Evolutionary conservation across 805 yeast species (phyloP), one percentile per base, ranked within the genome.

Genomic region (Scheffersomyces amazonensis): DNA sequence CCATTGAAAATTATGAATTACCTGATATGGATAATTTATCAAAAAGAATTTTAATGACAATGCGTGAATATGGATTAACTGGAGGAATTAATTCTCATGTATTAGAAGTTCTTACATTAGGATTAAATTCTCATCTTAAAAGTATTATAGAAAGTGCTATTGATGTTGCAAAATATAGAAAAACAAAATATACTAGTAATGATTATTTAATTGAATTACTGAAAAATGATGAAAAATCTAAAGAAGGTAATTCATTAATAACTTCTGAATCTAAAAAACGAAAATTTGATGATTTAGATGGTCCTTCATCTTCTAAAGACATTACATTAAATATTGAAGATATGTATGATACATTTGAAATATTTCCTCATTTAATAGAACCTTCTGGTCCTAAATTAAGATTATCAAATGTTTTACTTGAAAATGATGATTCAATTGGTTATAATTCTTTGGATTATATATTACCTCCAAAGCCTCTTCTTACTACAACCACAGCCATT

Each of bases 21-120:
- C 97, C 97, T 0, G 98, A 91, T 47, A 70, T 73, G 29, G 89
- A 81, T 32, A 74, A 73, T 27, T 60, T 93, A 32, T 76, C 78
- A 36, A 66, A 80, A 10, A 72, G 89, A 36, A 80, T 93, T 72
- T 62, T 81, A 16, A 93, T 96, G 53, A 80, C 85, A 8, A 83
- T 93, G 47, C 73, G 96, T 50, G 98, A 93, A 53, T 80, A 88
- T 55, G 99, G 99, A 0, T 65, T 93, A 7, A 73, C 89, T 0
- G 96, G 96, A 1, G 78, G 81, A 12, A 71, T 91, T n/a, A 81
- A 80, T 32, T 74, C 81, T n/a, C 81, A 80, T 16, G 86, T 84
- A 5, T 76, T 86, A n/a, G 95, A 89, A 39, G 66, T 93, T 15
- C 57, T 90, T 45, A 66, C 81, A 16, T 60, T 85, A n/a, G 97